Conservation (phyloP, 305 asterid species). For the Fraxinus xanthoxyloides region DNA sequence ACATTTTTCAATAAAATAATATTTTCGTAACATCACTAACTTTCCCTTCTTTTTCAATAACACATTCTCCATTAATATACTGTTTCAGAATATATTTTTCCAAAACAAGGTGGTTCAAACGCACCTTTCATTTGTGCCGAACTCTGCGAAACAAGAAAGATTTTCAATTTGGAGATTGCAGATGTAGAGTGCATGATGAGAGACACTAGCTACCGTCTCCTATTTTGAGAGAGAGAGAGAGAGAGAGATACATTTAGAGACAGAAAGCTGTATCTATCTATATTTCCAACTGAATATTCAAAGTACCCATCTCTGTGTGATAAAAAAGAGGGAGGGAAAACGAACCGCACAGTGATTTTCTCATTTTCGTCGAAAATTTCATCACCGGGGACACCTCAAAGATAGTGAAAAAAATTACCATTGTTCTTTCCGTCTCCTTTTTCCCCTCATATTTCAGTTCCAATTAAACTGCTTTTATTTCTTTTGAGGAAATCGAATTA, state of each 20-base stretch:
- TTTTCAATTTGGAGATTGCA: slow-evolving; percentile 22
- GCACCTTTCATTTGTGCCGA: too few relatives aligned
- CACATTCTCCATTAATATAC: too few relatives aligned
- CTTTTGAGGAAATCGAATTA: background rate
- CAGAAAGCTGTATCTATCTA: slow-evolving; percentile 20
- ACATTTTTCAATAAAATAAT: too few relatives aligned
- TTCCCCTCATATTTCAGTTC: background rate
- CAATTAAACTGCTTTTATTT: slow-evolving; percentile 7
- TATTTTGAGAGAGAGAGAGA: background rate
- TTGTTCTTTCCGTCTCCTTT: background rate
- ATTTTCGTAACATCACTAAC: too few relatives aligned
- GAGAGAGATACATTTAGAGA: slow-evolving; percentile 2
- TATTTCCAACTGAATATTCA: slow-evolving; percentile 31
- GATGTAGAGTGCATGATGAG: slow-evolving; percentile 31
- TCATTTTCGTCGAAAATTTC: slow-evolving; percentile 21
- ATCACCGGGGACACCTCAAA: slow-evolving; percentile 31
- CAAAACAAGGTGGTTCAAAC: too few relatives aligned
- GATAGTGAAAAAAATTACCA: background rate
- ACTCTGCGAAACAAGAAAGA: background rate
- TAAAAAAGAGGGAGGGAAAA: slow-evolving; percentile 15
- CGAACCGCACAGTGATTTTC: slow-evolving; percentile 28
- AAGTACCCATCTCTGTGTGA: slow-evolving; percentile 22
- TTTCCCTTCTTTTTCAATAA: too few relatives aligned
- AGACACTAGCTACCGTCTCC: slow-evolving; percentile 13
- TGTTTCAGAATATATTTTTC: too few relatives aligned